Base-by-base conservation (phyloP, 73 alveolate genomes). In the Paramecium caudatum region DNA sequence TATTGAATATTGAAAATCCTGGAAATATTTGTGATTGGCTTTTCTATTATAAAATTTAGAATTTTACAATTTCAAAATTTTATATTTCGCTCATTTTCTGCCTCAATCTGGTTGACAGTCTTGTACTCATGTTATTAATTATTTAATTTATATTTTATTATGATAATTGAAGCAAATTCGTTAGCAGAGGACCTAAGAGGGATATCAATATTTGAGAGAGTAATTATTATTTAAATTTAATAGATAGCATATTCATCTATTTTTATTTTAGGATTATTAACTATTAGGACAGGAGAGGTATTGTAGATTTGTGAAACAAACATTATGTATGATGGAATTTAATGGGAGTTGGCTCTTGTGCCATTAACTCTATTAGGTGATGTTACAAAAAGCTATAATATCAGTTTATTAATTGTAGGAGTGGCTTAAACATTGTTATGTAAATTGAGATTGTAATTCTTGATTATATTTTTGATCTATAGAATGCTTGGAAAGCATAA, bases 121-220 rank as follows among this genome's bases (percentile, higher is more conserved):
- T n/a, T n/a, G n/a, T n/a, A n/a, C n/a, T n/a, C n/a, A n/a, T n/a
- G n/a, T 27, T 55, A 23, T 55, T 23, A 27, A 55, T 49, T 3
- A 19, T 55, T 27, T 55, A 55, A 27, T 55, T 55, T 27, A 27
- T 55, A 55, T 27, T 27, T 36, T 27, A 5, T 7, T 27, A 55
- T 55, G 80, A 55, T 55, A 27, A 55, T 55, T 1, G 80, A 55
- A 23, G 80, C 46, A 1, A 55, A 55, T 55, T 23, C 80, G 23
- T 55, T 55, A 25, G 80, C 80, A 2, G 80, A 55, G 4, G 80
- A 55, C 9, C 12, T 55, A 23, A 16, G 16, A 23, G 80, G 80
- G 0, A 21, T 55, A 10, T 55, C 80, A 0, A 17, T 37, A 23
- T 55, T 27, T 23, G 80, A 55, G 30, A 55, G 13, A 55, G 80